Conservation (phyloP, 345 rosid genomes). For the Clarkia xantiana region DNA sequence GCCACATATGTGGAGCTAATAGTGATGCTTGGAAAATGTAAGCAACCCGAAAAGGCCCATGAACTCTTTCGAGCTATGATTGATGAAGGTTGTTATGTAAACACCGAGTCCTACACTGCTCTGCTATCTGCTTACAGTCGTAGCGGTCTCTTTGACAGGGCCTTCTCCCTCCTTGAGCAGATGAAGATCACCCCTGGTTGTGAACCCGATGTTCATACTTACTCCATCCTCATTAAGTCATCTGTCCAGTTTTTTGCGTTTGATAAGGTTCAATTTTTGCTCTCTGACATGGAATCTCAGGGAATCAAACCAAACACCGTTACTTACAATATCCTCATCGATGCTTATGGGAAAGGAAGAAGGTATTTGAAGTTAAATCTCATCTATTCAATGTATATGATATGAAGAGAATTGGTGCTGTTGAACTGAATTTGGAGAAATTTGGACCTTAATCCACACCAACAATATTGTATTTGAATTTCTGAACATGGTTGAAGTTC, state of each 20-base stretch:
- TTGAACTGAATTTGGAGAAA: too few relatives aligned
- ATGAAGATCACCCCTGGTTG: constrained; percentile 63
- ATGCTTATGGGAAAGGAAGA: constrained; percentile 78
- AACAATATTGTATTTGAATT: too few relatives aligned
- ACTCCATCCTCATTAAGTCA: constrained; percentile 83
- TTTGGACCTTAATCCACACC: too few relatives aligned
- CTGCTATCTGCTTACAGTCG: constrained; percentile 72
- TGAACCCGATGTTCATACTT: constrained; percentile 78
- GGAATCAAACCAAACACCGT: constrained; percentile 67
- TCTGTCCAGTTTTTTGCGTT: constrained; percentile 67
- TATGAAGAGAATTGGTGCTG: too few relatives aligned
- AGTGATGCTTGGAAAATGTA: constrained; percentile 89
- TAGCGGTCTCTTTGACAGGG: constrained; percentile 54
- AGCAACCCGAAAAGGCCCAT: constrained; percentile 70
- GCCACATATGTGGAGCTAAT: constrained; percentile 63
- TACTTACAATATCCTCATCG: constrained; percentile 76
- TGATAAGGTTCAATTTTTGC: constrained; percentile 39
- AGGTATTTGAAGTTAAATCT: constrained; percentile 21
- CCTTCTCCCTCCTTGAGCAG: constrained; percentile 46
- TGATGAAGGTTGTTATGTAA: constrained; percentile 55
- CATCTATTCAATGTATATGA: constrained; percentile 3
- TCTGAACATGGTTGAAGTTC: neutral
- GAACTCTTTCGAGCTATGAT: constrained; percentile 64
- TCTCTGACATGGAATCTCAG: constrained; percentile 55
- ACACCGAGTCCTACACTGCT: constrained; percentile 62